These are phyloP conservation scores for Cadophora luteo-olivacea DNA, from an alignment of 2,329 filamentous ascomycete genomes.

Conservation along the genomic window DNA sequence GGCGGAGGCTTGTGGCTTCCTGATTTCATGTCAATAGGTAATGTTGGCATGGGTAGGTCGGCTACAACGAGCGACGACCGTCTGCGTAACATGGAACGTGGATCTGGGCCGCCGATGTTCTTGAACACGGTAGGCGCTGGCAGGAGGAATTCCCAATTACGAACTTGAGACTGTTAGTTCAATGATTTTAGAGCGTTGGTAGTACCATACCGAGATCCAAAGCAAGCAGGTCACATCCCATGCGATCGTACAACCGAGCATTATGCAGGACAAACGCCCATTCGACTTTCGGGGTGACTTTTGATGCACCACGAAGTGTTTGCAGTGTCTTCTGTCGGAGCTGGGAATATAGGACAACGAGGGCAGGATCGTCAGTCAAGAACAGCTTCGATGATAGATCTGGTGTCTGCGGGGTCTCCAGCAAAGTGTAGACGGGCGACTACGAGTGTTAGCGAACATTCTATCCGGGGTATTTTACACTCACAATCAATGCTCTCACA, in stretches of 20 bases:
- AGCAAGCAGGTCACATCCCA: conserved; percentile 92
- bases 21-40: conserved; percentile 52
- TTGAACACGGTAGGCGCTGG: conserved; percentile 51
- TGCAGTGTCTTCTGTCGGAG: conserved; percentile 82
- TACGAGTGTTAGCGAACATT: conserved; percentile 46
- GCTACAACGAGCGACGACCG: conserved; percentile 81
- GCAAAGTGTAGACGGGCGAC: conserved; percentile 78
- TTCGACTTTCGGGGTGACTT: conserved; percentile 78
- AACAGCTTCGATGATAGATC: conserved; percentile 80
- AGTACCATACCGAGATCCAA: conserved; percentile 73
- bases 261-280: conserved; percentile 92
- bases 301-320: conserved; percentile 83
- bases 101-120: conserved; percentile 46
- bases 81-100: conserved; percentile 69
- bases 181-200: background rate
- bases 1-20: conserved; percentile 64
- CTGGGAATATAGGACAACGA: conserved; percentile 87
- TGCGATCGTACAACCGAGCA: conserved; percentile 82
- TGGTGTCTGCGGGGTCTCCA: conserved; percentile 71
- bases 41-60: conserved; percentile 63
- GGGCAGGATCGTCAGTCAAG: conserved; percentile 86
- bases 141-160: conserved; percentile 82
- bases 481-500: conserved; percentile 80
- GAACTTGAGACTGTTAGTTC: conserved; percentile 55
- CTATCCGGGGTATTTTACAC: conserved; percentile 40